Evolutionary conservation across 2,329 filamentous ascomycete genomes (phyloP).

Genomic region (Aspergillus sp.): DNA sequence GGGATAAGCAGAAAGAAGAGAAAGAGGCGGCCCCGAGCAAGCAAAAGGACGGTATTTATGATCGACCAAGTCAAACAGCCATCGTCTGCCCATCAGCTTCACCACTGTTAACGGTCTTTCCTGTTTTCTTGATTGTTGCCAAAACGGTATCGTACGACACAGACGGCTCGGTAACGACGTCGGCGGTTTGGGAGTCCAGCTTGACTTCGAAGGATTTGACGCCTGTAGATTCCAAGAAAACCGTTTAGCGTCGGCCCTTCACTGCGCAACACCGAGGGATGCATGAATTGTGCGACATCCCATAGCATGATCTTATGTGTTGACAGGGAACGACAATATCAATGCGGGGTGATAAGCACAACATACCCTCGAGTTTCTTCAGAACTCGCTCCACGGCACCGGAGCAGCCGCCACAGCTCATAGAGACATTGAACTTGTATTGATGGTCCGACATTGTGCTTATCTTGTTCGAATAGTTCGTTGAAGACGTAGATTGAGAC

Average conservation of each 20-base stretch:
- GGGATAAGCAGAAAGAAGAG: not conserved
- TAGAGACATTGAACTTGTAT: conserved; percentile 91
- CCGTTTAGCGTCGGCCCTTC: not conserved
- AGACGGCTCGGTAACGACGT: conserved; percentile 61
- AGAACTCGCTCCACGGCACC: conserved; percentile 87
- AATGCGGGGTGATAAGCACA: conserved; percentile 1
- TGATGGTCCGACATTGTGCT: conserved; percentile 62
- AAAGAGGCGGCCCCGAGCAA: not conserved
- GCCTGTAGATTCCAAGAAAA: conserved; percentile 45
- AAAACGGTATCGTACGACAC: conserved; percentile 76
- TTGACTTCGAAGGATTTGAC: conserved; percentile 81
- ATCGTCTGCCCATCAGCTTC: conserved; percentile 38
- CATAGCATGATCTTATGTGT: not conserved
- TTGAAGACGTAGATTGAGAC: not conserved
- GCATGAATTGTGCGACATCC: too few species aligned
- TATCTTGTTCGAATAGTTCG: not conserved
- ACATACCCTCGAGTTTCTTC: conserved; percentile 79
- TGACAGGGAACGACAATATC: not conserved
- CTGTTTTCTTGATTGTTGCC: conserved; percentile 86
- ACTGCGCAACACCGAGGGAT: not conserved
- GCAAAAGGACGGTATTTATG: not conserved
- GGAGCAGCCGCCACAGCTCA: conserved; percentile 95
- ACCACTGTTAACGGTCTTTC: conserved; percentile 75
- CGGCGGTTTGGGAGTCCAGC: conserved; percentile 77
- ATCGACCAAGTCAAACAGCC: conserved; percentile 24